These are phyloP conservation scores for Phytopythium helicoides DNA, from an alignment of 352 stramenopile genomes.

Conservation along the genomic window DNA sequence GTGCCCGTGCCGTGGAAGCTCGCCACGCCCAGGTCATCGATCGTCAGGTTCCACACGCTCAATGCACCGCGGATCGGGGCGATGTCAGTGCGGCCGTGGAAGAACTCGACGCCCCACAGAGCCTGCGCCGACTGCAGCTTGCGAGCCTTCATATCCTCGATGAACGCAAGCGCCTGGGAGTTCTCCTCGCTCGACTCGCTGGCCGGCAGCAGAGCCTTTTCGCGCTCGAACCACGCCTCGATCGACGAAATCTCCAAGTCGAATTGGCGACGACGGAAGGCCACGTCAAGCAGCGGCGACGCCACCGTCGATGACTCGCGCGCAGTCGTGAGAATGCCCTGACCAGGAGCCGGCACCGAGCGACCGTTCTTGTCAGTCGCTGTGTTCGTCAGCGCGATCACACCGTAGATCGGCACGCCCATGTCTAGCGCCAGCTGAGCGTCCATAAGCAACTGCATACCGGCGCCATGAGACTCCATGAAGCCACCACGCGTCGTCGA, in stretches of 20 bases:
- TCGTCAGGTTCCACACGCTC: constrained; percentile 70
- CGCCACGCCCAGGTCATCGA: constrained; percentile 79
- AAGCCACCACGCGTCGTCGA: constrained; percentile 78
- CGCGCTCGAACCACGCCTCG: constrained; percentile 63
- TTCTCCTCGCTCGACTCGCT: constrained; percentile 13
- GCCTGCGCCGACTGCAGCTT: constrained; percentile 68
- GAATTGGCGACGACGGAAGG: constrained; percentile 76
- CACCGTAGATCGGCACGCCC: constrained; percentile 82
- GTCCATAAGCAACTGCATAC: constrained; percentile 89
- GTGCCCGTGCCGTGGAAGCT: constrained; percentile 87
- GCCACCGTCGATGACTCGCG: constrained; percentile 37
- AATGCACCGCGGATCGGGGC: constrained; percentile 75
- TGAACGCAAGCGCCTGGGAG: constrained; percentile 27
- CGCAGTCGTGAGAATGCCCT: constrained; percentile 85
- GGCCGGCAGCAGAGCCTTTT: constrained; percentile 44
- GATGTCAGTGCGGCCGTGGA: constrained; percentile 52
- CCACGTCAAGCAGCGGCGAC: constrained; percentile 66
- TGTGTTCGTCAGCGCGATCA: constrained; percentile 82
- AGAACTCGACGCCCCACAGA: constrained; percentile 74
- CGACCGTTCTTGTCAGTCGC: constrained; percentile 88
- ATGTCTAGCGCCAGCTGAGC: constrained; percentile 86
- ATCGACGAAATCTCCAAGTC: constrained; percentile 68
- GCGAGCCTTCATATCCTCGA: constrained; percentile 64
- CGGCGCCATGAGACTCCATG: constrained; percentile 87
- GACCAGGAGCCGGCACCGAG: constrained; percentile 78